A percentile compares a stretch with the other conserved stretches of the same genome.
These are phyloP conservation scores for Stephania japonica DNA, from an alignment of 164 flowering plant genomes.

Conservation along the genomic window DNA sequence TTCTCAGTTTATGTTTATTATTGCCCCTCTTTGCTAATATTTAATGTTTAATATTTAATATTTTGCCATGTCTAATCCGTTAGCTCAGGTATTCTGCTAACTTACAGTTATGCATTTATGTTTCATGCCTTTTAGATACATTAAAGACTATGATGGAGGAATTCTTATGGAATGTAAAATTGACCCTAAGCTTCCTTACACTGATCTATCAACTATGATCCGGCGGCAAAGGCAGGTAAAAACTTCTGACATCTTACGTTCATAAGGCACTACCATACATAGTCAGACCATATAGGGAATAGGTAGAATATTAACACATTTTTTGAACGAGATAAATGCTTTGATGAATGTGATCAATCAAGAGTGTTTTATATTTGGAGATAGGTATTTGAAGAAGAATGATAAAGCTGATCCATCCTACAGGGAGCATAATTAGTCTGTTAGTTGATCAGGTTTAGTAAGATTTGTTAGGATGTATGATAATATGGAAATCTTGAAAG, in stretches of 20 bases:
- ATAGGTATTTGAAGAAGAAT: not conserved
- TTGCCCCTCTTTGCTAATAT: not conserved
- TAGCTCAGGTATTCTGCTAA: not conserved
- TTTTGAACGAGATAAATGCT: not conserved
- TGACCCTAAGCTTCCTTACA: constrained; percentile 96
- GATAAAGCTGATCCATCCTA: not conserved
- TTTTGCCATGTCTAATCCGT: not conserved
- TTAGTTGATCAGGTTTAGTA: not conserved
- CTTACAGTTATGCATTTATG: not conserved
- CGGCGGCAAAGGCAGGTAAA: constrained; percentile 83
- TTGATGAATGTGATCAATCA: not conserved
- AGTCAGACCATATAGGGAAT: not conserved
- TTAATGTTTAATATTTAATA: not conserved
- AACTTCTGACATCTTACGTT: not conserved
- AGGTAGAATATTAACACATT: not conserved
- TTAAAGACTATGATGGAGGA: constrained; percentile 98
- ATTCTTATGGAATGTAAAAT: constrained; percentile 97
- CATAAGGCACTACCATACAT: not conserved
- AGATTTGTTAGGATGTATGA: not conserved
- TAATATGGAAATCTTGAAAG: not conserved
- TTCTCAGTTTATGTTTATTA: not conserved
- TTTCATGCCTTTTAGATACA: constrained; percentile 48
- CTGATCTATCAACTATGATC: constrained; percentile 90
- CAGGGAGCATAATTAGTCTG: not conserved
- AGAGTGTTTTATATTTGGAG: not conserved